Evolutionary conservation across 352 stramenopile species (phyloP).

Genomic region (Globisporangium viniferum): DNA sequence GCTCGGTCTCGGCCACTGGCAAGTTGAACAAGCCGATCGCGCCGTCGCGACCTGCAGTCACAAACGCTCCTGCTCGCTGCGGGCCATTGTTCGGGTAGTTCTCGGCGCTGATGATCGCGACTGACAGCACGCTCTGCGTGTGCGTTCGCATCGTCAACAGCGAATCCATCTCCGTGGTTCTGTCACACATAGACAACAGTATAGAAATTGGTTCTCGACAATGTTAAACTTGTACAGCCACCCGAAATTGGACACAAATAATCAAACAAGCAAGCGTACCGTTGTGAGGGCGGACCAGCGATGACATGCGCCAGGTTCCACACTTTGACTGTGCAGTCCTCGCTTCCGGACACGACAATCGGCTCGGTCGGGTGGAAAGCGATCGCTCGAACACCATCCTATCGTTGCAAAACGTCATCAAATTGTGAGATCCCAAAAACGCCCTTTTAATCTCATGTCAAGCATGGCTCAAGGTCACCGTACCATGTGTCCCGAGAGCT

Average conservation of each 20-base stretch:
- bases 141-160: conserved; percentile 74
- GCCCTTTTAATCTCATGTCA: neutral
- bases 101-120: conserved; percentile 72
- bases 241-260: neutral
- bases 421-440: neutral
- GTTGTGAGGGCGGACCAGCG: conserved; percentile 61
- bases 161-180: conserved; percentile 72
- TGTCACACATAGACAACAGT: conserved; percentile 11
- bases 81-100: conserved; percentile 58
- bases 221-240: neutral
- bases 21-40: conserved; percentile 67
- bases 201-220: conserved; percentile 1
- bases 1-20: conserved; percentile 53
- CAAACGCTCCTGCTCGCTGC: conserved; percentile 57
- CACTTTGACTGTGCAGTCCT: conserved; percentile 83
- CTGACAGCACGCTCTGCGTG: conserved; percentile 66
- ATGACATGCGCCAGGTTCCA: conserved; percentile 73
- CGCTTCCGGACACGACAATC: conserved; percentile 76
- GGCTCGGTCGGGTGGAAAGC: conserved; percentile 81
- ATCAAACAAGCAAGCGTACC: conserved; percentile 19
- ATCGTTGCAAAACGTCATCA: neutral
- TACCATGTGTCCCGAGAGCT: conserved; percentile 83
- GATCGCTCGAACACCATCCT: conserved; percentile 78
- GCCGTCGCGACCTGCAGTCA: conserved; percentile 73
- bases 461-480: neutral